Evolutionary conservation across 2,329 filamentous ascomycete genomes (phyloP), one percentile per base, ranked within the genome.

Genomic region (Seiridium unicorne): DNA sequence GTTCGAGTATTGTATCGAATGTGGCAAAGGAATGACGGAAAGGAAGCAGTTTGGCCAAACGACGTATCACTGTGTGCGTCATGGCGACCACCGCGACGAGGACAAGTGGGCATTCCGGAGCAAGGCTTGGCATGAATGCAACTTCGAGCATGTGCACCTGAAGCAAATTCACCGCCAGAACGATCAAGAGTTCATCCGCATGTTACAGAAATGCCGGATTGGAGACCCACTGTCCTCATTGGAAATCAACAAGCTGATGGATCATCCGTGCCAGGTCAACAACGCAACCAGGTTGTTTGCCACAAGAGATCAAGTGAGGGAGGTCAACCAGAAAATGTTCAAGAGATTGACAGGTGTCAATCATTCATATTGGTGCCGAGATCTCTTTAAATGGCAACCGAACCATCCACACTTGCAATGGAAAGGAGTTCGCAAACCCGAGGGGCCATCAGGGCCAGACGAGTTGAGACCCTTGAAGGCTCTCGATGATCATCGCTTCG

Each of bases 41-140:
- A 32, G 34, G 6, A 5, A 10, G 3, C 13, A 9, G 1, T 51
- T 18, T 51, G 55, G 42, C 13, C 32, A 46, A 4, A 65, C 66
- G 31, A 64, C 62, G 18, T 70, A 77, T 53, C 68, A 66, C 11
- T 79, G 76, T 61, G 54, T 62, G 1, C 47, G 61, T 5, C 76
- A 80, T 55, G 72, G 74, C 6, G 51, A 55, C 26, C 84, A 76
- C 58, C 60, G 65, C 4, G 79, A 84, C 32, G 71, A 69, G 11
- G 80, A 88, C 8, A 86, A 85, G 64, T 89, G 84, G 82, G 86
- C 85, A 0, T 89, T 89, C 64, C 73, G 76, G 18, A 86, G 83
- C 63, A 60, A 70, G 2, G 79, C 79, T 0, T 89, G 86, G 87
- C 61, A 73, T 10, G 72, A 81, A 49, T 84, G 83, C 62, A 64